Conservation (phyloP, 2,329 filamentous ascomycete species). For the Cladosporium halotolerans region DNA sequence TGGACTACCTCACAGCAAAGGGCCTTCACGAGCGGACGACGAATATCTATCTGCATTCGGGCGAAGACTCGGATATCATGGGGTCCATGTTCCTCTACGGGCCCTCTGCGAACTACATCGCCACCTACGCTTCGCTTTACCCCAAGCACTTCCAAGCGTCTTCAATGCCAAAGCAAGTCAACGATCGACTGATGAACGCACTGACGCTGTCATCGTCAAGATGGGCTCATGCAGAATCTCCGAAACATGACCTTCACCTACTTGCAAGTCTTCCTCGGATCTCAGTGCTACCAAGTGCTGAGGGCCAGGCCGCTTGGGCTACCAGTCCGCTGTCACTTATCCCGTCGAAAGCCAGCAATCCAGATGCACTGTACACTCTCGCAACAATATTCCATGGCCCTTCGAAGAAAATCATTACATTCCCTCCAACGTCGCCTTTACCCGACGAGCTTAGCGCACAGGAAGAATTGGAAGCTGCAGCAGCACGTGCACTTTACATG, state of each 20-base stretch:
- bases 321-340: conserved; percentile 43
- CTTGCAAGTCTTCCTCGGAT: conserved; percentile 52
- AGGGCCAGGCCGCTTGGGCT: conserved; percentile 20
- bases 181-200: conserved; percentile 42
- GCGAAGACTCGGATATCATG: conserved; percentile 40
- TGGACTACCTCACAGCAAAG: conserved; percentile 49
- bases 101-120: conserved; percentile 52
- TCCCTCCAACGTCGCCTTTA: conserved; percentile 26
- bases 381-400: conserved; percentile 53
- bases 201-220: conserved; percentile 40
- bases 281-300: conserved; percentile 41
- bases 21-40: conserved; percentile 47
- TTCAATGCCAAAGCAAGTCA: conserved; percentile 39
- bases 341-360: conserved; percentile 47
- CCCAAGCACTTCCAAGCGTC: conserved; percentile 49
- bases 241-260: conserved; percentile 51
- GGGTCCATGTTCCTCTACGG: conserved; percentile 50
- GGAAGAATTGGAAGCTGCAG: conserved; percentile 40
- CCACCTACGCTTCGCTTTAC: conserved; percentile 50
- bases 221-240: conserved; percentile 50
- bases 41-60: conserved; percentile 46
- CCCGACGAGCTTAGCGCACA: conserved; percentile 18
- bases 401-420: conserved; percentile 27
- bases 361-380: conserved; percentile 49
- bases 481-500: conserved; percentile 50